These are phyloP conservation scores for Karstenula rhodostoma DNA, from an alignment of 2,329 filamentous ascomycete species.

Conservation along the genomic window DNA sequence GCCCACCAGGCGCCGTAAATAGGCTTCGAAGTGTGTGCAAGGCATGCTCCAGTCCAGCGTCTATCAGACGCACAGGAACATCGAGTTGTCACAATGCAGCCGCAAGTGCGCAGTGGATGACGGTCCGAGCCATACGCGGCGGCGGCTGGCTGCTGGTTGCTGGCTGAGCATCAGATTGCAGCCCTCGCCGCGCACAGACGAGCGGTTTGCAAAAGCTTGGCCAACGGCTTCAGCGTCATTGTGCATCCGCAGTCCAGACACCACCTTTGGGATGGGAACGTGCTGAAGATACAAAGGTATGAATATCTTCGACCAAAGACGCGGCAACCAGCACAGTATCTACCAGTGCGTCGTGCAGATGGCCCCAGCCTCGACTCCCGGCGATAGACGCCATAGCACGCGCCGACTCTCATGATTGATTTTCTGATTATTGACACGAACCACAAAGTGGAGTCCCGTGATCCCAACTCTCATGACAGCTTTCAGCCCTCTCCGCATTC, in stretches of 20 bases:
- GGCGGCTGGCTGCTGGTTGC: conserved; percentile 4
- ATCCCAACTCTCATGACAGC: background rate
- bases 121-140: background rate
- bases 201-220: conserved; percentile 12
- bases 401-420: background rate
- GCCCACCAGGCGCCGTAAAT: conserved; percentile 12
- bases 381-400: background rate
- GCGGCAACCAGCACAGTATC: background rate
- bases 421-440: too few relatives aligned
- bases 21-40: background rate
- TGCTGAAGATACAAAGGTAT: background rate
- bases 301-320: background rate
- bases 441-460: too few relatives aligned
- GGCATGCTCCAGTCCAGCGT: background rate
- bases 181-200: background rate
- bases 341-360: background rate
- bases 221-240: conserved; percentile 8
- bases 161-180: background rate
- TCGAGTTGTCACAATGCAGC: background rate
- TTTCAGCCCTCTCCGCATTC: background rate
- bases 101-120: conserved; percentile 8
- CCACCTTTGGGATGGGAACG: background rate
- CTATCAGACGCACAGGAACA: background rate
- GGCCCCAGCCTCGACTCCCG: background rate
- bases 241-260: conserved; percentile 1